phyloP scores from a whole-genome alignment of 345 rosid genomes.

The Brassica incana region DNA sequence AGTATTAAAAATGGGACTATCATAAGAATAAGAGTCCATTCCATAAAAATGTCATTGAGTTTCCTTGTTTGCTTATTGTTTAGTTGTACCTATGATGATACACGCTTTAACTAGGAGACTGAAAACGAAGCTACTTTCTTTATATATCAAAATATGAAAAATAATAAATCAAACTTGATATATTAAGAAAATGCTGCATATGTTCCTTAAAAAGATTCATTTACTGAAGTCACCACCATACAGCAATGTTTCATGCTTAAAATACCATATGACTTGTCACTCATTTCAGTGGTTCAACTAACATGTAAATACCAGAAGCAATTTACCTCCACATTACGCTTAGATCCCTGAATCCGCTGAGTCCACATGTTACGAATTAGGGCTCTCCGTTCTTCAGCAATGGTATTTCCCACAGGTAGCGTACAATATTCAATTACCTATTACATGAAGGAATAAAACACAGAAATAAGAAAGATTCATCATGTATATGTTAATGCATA shows the following conservation, averaged over 20 bases:
- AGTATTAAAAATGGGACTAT: conserved; percentile 9
- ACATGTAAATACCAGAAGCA: conserved; percentile 2
- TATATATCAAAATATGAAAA: neutral
- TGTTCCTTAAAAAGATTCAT: neutral
- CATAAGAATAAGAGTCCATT: conserved; percentile 7
- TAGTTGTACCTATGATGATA: conserved; percentile 3
- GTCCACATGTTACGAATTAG: conserved; percentile 99
- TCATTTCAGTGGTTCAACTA: conserved; percentile 19
- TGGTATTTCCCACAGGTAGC: conserved; percentile 71
- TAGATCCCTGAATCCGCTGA: conserved; percentile 89
- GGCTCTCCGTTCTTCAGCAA: conserved; percentile 82
- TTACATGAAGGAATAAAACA: conserved; percentile 14
- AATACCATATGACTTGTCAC: conserved; percentile 20
- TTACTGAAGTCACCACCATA: conserved; percentile 6
- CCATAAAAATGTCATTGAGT: conserved; percentile 1
- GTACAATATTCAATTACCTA: conserved; percentile 96
- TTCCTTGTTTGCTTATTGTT: conserved; percentile 15
- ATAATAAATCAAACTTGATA: neutral
- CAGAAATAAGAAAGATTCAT: conserved; percentile 21
- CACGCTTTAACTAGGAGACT: conserved; percentile 11
- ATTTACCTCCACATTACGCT: conserved; percentile 94
- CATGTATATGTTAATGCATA: conserved; percentile 22
- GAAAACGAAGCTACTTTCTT: conserved; percentile 4
- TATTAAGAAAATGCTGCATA: neutral
- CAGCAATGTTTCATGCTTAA: conserved; percentile 18